These are phyloP conservation scores for Colletotrichum agaves DNA, from an alignment of 2,329 filamentous ascomycete species.

Conservation along the genomic window DNA sequence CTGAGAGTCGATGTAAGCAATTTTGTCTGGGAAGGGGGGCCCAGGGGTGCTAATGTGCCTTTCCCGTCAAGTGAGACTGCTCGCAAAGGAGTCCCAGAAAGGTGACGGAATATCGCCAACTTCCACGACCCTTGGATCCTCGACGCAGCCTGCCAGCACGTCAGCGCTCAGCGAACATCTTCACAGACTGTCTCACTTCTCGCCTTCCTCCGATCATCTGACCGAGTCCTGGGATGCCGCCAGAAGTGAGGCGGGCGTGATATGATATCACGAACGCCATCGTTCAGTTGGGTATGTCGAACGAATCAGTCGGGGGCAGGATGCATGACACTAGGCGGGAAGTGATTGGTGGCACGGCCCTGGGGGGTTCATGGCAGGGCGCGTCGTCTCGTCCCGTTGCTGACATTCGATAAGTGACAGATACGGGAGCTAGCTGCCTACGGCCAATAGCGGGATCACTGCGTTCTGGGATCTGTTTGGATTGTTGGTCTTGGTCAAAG, in stretches of 20 bases:
- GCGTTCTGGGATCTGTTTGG: not conserved
- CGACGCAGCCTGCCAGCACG: not conserved
- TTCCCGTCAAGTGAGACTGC: constrained; percentile 8
- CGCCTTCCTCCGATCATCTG: constrained; percentile 17
- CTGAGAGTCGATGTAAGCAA: not conserved
- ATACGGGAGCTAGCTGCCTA: constrained; percentile 14
- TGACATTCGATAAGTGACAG: constrained; percentile 34
- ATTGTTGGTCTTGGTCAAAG: not conserved
- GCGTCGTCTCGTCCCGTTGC: constrained; percentile 15
- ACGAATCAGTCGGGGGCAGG: constrained; percentile 20
- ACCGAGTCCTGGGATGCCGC: constrained; percentile 1
- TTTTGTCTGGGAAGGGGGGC: not conserved
- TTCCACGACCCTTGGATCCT: not conserved
- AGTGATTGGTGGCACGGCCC: constrained; percentile 29
- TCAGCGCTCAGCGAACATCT: not conserved
- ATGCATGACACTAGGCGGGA: constrained; percentile 28
- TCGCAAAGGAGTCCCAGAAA: not conserved
- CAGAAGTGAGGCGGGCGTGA: constrained; percentile 33
- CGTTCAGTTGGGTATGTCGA: not conserved
- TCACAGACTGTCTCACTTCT: constrained; percentile 28
- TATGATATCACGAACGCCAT: constrained; percentile 36
- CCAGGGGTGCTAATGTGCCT: constrained; percentile 1
- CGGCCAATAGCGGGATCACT: constrained; percentile 22
- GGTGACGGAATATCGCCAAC: not conserved
- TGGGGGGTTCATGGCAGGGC: constrained; percentile 2